Conservation (phyloP, 2,329 filamentous ascomycete genomes). For the Talaromyces piceae region DNA sequence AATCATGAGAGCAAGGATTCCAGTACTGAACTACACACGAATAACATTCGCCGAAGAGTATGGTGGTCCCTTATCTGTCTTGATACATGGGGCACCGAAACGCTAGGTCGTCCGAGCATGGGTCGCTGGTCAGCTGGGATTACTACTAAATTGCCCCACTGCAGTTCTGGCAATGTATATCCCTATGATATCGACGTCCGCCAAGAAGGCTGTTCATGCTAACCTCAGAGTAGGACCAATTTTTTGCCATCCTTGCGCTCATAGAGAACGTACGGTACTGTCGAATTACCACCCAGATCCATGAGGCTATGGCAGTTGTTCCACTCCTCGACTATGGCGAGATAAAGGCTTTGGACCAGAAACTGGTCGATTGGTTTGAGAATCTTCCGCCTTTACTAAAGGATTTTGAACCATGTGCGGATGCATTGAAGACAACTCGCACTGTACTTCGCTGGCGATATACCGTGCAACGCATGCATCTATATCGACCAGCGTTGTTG, state of each 20-base stretch:
- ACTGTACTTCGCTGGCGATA: slow-evolving; percentile 78
- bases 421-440: slow-evolving; percentile 61
- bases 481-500: slow-evolving; percentile 66
- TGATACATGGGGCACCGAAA: slow-evolving; percentile 66
- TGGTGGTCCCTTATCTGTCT: slow-evolving; percentile 72
- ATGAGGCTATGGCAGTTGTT: slow-evolving; percentile 61
- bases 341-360: slow-evolving; percentile 57
- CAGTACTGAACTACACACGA: not conserved
- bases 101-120: slow-evolving; percentile 62
- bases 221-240: slow-evolving; percentile 39
- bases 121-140: slow-evolving; percentile 61
- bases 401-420: slow-evolving; percentile 59
- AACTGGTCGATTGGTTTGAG: slow-evolving; percentile 66
- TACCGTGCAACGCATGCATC: slow-evolving; percentile 67
- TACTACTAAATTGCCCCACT: slow-evolving; percentile 56
- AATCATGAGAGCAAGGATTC: not conserved
- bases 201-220: slow-evolving; percentile 12
- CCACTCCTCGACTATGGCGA: slow-evolving; percentile 62
- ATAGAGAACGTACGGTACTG: slow-evolving; percentile 74
- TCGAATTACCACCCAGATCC: slow-evolving; percentile 69
- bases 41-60: slow-evolving; percentile 30
- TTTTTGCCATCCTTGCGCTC: slow-evolving; percentile 61
- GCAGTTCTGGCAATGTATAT: slow-evolving; percentile 29
- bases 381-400: slow-evolving; percentile 60
- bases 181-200: not conserved